Evolutionary conservation across 2,329 filamentous ascomycete genomes (phyloP).

Genomic region (Akanthomyces uredinophilus): DNA sequence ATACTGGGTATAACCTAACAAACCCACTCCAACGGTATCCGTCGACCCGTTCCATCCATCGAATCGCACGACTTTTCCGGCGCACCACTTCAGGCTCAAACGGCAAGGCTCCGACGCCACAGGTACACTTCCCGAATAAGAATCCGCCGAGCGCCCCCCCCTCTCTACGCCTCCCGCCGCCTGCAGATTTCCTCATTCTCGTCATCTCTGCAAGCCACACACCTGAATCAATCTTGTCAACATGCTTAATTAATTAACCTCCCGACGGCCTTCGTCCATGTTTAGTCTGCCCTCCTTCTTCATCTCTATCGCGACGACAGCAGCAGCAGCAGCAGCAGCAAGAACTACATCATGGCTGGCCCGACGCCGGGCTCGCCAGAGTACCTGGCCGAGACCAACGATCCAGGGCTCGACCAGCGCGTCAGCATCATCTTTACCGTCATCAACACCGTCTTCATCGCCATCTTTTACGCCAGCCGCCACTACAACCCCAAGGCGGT

Average conservation of each 20-base stretch:
- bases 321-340: not conserved
- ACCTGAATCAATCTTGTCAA: not conserved
- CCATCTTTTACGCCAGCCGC: slow-evolving; percentile 14
- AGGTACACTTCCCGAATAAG: not conserved
- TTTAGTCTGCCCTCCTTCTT: too few species aligned
- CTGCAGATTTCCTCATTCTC: not conserved
- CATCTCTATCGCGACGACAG: too few species aligned
- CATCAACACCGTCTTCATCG: slow-evolving; percentile 15
- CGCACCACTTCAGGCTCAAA: too few species aligned
- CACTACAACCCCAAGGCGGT: slow-evolving; percentile 15
- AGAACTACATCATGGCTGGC: slow-evolving; percentile 10
- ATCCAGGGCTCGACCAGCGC: slow-evolving; percentile 14
- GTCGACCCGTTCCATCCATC: too few species aligned
- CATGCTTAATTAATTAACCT: not conserved
- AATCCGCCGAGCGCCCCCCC: not conserved
- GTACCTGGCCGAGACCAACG: slow-evolving; percentile 12
- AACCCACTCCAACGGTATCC: too few species aligned
- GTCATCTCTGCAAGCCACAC: not conserved
- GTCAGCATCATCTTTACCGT: slow-evolving; percentile 16
- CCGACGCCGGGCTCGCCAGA: slow-evolving; percentile 8
- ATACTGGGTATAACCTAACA: too few species aligned
- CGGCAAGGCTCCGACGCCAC: not conserved
- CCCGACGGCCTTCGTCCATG: too few species aligned
- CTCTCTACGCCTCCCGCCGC: too few species aligned
- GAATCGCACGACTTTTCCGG: too few species aligned